Conservation (phyloP, 345 rosid species). For the Gossypium sturtianum region DNA sequence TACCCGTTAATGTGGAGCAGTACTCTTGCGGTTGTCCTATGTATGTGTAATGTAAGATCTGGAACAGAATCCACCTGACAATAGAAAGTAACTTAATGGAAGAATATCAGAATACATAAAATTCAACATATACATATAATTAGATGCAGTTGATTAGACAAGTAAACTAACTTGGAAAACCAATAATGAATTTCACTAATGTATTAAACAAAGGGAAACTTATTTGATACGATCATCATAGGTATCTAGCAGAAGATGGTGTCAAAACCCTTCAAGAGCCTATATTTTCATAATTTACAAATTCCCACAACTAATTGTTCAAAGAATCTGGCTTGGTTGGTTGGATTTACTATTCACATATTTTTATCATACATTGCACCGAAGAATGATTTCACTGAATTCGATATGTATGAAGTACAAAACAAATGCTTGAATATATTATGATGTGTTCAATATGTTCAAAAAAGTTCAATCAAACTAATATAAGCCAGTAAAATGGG, state of each 20-base stretch:
- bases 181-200: not conserved
- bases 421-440: not conserved
- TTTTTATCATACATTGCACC: not conserved
- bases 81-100: not conserved
- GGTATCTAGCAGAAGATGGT: not conserved
- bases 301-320: not conserved
- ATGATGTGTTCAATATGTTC: not conserved
- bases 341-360: not conserved
- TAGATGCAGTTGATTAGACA: not conserved
- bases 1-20: conserved; percentile 94
- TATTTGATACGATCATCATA: not conserved
- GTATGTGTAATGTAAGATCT: conserved; percentile 68
- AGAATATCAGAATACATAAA: not conserved
- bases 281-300: not conserved
- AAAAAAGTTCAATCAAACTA: not conserved
- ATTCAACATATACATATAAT: not conserved
- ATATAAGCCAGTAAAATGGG: not conserved
- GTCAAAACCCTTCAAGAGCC: not conserved
- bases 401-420: not conserved
- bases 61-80: conserved; percentile 86
- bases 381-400: not conserved
- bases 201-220: not conserved
- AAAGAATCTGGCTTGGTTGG: too few species aligned
- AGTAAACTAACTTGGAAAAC: not conserved
- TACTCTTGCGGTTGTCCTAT: conserved; percentile 79